A percentile compares a stretch with the other conserved stretches of the same genome.
Conservation (phyloP, 163 green algal genomes). For the Chlamydomonas reinhardtii region DNA sequence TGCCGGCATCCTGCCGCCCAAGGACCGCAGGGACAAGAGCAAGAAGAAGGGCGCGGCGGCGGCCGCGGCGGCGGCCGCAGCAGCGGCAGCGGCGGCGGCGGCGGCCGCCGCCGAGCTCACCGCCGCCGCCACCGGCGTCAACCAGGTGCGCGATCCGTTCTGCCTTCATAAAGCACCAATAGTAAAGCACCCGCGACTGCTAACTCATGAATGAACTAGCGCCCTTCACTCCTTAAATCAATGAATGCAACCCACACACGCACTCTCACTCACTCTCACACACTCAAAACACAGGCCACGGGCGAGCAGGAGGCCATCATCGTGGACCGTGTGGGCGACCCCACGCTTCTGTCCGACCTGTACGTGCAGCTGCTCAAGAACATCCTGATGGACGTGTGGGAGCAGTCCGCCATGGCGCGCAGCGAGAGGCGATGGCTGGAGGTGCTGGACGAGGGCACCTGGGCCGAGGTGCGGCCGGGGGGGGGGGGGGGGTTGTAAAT, state of each 20-base stretch:
- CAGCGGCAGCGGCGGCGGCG: conserved; percentile 1
- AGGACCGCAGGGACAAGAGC: neutral
- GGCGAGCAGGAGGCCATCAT: conserved; percentile 37
- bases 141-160: no score
- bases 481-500: no score
- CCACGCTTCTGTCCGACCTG: conserved; percentile 45
- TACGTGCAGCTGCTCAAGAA: conserved; percentile 51
- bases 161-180: no score
- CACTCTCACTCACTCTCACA: no score
- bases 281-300: no score
- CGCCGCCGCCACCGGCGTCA: neutral
- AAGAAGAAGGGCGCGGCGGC: conserved; percentile 15
- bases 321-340: conserved; percentile 29
- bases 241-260: no score
- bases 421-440: conserved; percentile 42
- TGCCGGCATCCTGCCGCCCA: neutral
- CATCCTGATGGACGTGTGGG: conserved; percentile 43
- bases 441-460: conserved; percentile 64
- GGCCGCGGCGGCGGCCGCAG: conserved; percentile 1
- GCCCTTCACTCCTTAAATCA: no score
- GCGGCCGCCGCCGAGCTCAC: neutral
- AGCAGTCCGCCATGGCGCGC: conserved; percentile 32
- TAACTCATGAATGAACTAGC: no score
- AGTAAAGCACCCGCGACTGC: no score
- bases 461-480: conserved; percentile 64